Percentiles rank a stretch among this genome's conserved stretches.
phyloP scores from a whole-genome alignment of 495 filamentous ascomycete genomes.

The Aspergillus taichungensis region DNA sequence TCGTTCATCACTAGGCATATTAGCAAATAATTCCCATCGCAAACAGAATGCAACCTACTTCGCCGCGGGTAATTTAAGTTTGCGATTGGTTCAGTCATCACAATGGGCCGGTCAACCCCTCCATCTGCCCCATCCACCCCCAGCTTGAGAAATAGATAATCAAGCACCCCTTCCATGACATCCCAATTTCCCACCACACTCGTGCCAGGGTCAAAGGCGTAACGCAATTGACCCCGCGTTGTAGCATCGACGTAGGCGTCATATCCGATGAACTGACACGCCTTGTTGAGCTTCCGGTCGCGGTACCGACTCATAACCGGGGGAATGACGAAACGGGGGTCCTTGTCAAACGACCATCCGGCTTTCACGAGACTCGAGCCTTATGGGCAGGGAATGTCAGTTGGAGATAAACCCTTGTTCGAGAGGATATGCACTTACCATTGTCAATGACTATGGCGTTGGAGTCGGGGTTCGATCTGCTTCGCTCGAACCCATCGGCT shows the following conservation, averaged over 20 bases:
- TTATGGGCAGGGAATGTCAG: constrained; percentile 20
- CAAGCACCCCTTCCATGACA: constrained; percentile 84
- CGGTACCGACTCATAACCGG: constrained; percentile 90
- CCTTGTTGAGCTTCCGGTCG: constrained; percentile 83
- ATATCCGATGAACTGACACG: constrained; percentile 80
- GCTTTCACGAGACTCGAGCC: constrained; percentile 83
- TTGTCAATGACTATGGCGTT: constrained; percentile 96
- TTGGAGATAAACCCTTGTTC: not conserved
- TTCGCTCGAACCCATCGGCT: constrained; percentile 56
- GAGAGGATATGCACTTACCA: constrained; percentile 46
- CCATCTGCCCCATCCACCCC: constrained; percentile 70
- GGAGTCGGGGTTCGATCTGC: constrained; percentile 41
- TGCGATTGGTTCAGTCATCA: constrained; percentile 94
- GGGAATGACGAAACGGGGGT: constrained; percentile 68
- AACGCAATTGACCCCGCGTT: constrained; percentile 78
- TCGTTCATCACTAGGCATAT: constrained; percentile 76
- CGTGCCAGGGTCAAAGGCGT: constrained; percentile 81
- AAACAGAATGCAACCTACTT: constrained; percentile 44
- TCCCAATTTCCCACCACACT: constrained; percentile 97
- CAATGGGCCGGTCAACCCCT: constrained; percentile 70
- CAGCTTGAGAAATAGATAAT: constrained; percentile 87
- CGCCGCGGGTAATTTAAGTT: constrained; percentile 79
- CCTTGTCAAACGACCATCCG: constrained; percentile 85
- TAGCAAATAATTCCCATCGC: constrained; percentile 1
- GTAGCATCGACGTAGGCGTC: constrained; percentile 93